These are phyloP conservation scores for Exophiala viscosa DNA, from an alignment of 2,329 filamentous ascomycete genomes.

Conservation along the genomic window DNA sequence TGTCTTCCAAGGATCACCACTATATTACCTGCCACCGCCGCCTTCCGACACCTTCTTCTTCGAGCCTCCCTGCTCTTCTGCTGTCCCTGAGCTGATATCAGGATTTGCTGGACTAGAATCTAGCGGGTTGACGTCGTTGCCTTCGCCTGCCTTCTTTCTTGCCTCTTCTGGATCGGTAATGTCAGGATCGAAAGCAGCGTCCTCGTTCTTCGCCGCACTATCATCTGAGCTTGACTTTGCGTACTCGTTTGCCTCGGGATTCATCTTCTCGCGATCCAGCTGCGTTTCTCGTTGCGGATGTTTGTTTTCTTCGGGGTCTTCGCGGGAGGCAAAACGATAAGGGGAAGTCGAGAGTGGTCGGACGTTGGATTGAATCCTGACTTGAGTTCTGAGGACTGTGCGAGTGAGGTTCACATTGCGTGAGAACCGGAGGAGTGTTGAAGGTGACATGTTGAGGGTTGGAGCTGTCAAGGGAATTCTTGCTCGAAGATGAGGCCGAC, in stretches of 20 bases:
- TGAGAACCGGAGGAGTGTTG: slow-evolving; percentile 1
- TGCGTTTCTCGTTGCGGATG: slow-evolving; percentile 21
- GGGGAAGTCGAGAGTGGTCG: slow-evolving; percentile 12
- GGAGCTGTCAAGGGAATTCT: not conserved
- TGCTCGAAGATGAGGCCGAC: not conserved
- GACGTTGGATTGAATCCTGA: not conserved
- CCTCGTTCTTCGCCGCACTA: slow-evolving; percentile 52
- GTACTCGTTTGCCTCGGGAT: slow-evolving; percentile 64
- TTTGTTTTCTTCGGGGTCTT: slow-evolving; percentile 16
- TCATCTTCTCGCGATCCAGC: slow-evolving; percentile 58
- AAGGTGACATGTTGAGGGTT: not conserved
- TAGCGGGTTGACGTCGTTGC: slow-evolving; percentile 48
- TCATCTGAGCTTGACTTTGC: slow-evolving; percentile 64
- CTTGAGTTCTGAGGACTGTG: not conserved
- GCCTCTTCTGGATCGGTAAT: slow-evolving; percentile 65
- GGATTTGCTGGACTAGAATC: slow-evolving; percentile 60
- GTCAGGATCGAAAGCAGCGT: slow-evolving; percentile 66
- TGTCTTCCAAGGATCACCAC: slow-evolving; percentile 34
- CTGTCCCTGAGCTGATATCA: slow-evolving; percentile 52
- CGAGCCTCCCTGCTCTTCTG: slow-evolving; percentile 42
- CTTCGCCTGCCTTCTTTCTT: slow-evolving; percentile 43
- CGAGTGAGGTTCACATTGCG: not conserved
- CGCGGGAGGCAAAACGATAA: not conserved
- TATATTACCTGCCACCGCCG: slow-evolving; percentile 39
- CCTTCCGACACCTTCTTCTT: slow-evolving; percentile 38